These are phyloP conservation scores for Pseudonectria buxi DNA, from an alignment of 2,329 filamentous ascomycete species.

Conservation along the genomic window DNA sequence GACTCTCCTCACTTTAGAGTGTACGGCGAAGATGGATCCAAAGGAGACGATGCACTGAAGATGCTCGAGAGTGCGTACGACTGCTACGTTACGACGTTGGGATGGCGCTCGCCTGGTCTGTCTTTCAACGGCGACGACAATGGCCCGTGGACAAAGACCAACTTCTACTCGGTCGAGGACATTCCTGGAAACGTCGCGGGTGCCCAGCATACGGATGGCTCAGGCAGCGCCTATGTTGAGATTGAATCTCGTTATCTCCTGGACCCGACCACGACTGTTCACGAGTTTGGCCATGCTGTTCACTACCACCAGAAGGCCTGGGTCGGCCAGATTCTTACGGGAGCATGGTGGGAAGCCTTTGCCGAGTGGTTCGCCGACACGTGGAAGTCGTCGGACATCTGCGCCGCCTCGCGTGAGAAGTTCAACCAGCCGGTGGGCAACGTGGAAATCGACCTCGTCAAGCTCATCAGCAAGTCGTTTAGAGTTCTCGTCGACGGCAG, in stretches of 20 bases:
- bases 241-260: conserved; percentile 34
- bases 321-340: conserved; percentile 38
- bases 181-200: conserved; percentile 33
- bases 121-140: conserved; percentile 28
- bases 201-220: conserved; percentile 34
- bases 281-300: conserved; percentile 44
- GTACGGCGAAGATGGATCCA: conserved; percentile 20
- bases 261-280: conserved; percentile 35
- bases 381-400: conserved; percentile 38
- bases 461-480: conserved; percentile 40
- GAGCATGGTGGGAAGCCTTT: conserved; percentile 45
- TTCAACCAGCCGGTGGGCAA: conserved; percentile 27
- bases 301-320: conserved; percentile 38
- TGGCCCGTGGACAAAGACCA: conserved; percentile 40
- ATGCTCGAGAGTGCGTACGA: conserved; percentile 41
- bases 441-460: conserved; percentile 36
- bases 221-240: conserved; percentile 37
- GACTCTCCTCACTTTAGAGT: conserved; percentile 36
- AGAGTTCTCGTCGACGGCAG: conserved; percentile 43
- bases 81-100: conserved; percentile 31
- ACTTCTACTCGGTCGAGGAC: conserved; percentile 37
- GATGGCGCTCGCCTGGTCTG: conserved; percentile 33
- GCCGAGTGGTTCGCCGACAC: conserved; percentile 45
- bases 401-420: conserved; percentile 30
- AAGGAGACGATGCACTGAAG: conserved; percentile 24